phyloP scores from a whole-genome alignment of 2,329 filamentous ascomycete genomes.

The Thelonectria rubi region DNA sequence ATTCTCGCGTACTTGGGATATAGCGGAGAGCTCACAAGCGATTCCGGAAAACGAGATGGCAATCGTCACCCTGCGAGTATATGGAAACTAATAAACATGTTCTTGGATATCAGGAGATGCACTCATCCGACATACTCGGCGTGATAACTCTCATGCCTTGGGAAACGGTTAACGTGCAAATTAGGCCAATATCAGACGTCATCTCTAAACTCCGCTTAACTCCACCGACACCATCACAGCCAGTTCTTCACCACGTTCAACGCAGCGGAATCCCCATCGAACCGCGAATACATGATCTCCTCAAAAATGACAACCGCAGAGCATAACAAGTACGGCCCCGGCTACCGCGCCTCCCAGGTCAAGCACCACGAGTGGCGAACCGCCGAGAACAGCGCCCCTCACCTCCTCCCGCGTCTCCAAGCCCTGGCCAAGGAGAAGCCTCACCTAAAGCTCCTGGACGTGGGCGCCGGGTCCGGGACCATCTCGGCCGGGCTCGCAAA shows the following conservation, averaged over 20 bases:
- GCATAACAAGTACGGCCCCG: slow-evolving; percentile 42
- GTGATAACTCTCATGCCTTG: too few species aligned
- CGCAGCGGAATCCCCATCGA: neutral
- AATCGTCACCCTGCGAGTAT: too few species aligned
- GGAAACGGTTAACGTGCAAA: too few species aligned
- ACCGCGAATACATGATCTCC: neutral
- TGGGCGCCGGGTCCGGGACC: slow-evolving; percentile 60
- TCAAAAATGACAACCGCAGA: slow-evolving; percentile 32
- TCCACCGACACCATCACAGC: slow-evolving; percentile 3
- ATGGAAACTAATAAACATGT: too few species aligned
- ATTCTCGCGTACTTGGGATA: too few species aligned
- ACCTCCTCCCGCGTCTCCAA: slow-evolving; percentile 53
- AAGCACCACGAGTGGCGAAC: slow-evolving; percentile 52
- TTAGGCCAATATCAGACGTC: neutral
- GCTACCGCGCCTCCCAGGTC: slow-evolving; percentile 39
- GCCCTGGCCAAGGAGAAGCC: slow-evolving; percentile 39
- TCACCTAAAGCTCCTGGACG: slow-evolving; percentile 53
- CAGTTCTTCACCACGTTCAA: neutral
- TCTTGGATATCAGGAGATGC: too few species aligned
- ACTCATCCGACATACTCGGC: too few species aligned
- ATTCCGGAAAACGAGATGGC: too few species aligned
- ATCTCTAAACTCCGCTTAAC: slow-evolving; percentile 13
- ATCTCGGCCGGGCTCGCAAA: slow-evolving; percentile 56
- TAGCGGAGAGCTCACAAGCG: too few species aligned
- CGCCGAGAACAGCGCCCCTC: slow-evolving; percentile 53